Percentiles rank a stretch among this genome's conserved stretches.
phyloP scores from a whole-genome alignment of 306 rosid species.

The Cicer pinnatifidum region DNA sequence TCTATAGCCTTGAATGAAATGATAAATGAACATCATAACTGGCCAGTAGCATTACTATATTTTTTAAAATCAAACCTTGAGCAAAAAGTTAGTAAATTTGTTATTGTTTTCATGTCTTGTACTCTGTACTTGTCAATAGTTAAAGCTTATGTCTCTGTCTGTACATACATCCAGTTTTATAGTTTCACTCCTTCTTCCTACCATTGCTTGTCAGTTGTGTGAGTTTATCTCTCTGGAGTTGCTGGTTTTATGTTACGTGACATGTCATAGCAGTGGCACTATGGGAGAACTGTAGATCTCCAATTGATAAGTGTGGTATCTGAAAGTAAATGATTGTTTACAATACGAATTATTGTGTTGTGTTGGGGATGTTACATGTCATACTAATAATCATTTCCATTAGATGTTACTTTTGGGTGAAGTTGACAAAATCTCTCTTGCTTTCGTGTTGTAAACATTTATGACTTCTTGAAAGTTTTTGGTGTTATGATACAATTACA shows the following conservation, averaged over 20 bases:
- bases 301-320: conserved; percentile 11
- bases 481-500: neutral
- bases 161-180: no score
- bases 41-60: no score
- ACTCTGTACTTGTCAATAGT: neutral
- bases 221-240: no score
- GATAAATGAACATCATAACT: conserved; percentile 9
- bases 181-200: no score
- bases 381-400: neutral
- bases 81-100: neutral
- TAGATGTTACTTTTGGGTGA: neutral
- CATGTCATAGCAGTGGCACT: conserved; percentile 9
- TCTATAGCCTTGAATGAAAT: conserved; percentile 10
- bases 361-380: neutral
- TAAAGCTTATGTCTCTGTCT: neutral
- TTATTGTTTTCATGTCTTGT: neutral
- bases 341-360: conserved; percentile 1
- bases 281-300: neutral
- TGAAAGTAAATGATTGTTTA: conserved; percentile 9
- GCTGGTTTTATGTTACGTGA: conserved; percentile 7
- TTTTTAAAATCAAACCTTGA: neutral
- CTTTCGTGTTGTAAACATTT: conserved; percentile 26
- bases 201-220: no score
- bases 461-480: neutral
- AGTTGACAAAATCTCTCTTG: neutral